phyloP scores from a whole-genome alignment of 2,329 filamentous ascomycete genomes.

The Trichoderma afroharzianum region DNA sequence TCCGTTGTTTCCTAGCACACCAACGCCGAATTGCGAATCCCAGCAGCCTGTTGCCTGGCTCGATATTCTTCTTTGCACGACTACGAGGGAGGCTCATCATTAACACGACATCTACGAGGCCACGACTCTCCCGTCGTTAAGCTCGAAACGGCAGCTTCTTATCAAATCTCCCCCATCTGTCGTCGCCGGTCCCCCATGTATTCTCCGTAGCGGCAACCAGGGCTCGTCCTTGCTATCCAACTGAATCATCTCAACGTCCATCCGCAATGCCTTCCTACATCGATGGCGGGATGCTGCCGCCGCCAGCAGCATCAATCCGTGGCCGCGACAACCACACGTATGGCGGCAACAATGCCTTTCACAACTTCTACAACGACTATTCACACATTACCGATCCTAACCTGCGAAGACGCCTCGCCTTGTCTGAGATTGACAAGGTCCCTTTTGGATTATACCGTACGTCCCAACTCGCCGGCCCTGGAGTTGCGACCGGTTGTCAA shows the following conservation, averaged over 20 bases:
- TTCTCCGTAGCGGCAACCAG: constrained; percentile 16
- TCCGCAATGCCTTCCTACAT: constrained; percentile 30
- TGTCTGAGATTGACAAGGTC: constrained; percentile 77
- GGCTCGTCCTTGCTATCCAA: constrained; percentile 18
- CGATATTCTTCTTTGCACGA: background rate
- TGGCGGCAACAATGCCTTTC: constrained; percentile 66
- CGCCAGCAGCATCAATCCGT: constrained; percentile 34
- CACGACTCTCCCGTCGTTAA: background rate
- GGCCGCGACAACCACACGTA: constrained; percentile 41
- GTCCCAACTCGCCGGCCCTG: constrained; percentile 21
- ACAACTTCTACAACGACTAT: constrained; percentile 71
- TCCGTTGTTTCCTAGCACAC: background rate
- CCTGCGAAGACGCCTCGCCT: constrained; percentile 67
- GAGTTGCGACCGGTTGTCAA: too few relatives aligned
- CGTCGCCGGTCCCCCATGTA: constrained; percentile 5
- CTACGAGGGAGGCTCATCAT: background rate
- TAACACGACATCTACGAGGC: background rate
- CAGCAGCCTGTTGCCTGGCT: background rate
- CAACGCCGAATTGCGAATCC: background rate
- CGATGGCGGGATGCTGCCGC: constrained; percentile 41
- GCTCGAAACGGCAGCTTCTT: background rate
- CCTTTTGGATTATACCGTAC: constrained; percentile 68
- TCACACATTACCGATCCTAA: constrained; percentile 68
- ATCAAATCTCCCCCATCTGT: background rate
- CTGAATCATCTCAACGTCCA: background rate